A percentile compares a stretch with the other conserved stretches of the same genome.
These are phyloP conservation scores for Cladorrhinum samala DNA, from an alignment of 495 filamentous ascomycete genomes.

Conservation along the genomic window DNA sequence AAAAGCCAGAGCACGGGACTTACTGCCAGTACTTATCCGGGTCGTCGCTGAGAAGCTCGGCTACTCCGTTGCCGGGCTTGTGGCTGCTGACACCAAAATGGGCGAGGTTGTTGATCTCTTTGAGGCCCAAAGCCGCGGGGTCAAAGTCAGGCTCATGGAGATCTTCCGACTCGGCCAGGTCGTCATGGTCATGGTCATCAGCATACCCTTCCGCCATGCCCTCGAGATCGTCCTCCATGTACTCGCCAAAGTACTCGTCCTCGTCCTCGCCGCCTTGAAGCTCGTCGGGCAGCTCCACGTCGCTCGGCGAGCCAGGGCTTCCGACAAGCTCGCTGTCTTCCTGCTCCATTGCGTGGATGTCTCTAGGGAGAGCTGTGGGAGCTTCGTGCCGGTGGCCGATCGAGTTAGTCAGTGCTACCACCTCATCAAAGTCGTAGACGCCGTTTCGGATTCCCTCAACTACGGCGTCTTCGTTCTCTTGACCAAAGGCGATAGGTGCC, in stretches of 20 bases:
- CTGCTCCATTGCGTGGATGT: slow-evolving; percentile 13
- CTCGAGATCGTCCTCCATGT: slow-evolving; percentile 21
- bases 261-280: slow-evolving; percentile 15
- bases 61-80: slow-evolving; percentile 86
- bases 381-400: neutral
- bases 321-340: slow-evolving; percentile 7
- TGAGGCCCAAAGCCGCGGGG: slow-evolving; percentile 50
- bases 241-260: slow-evolving; percentile 22
- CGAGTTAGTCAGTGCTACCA: slow-evolving; percentile 21
- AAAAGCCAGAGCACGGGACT: slow-evolving; percentile 13
- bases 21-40: slow-evolving; percentile 84
- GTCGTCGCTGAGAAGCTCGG: slow-evolving; percentile 75
- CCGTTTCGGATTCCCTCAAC: slow-evolving; percentile 13
- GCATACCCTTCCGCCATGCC: slow-evolving; percentile 10
- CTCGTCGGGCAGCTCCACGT: slow-evolving; percentile 2
- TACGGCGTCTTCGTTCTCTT: slow-evolving; percentile 21
- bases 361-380: slow-evolving; percentile 7
- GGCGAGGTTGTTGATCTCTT: slow-evolving; percentile 91
- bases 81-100: slow-evolving; percentile 86
- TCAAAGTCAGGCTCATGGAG: slow-evolving; percentile 31
- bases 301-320: neutral
- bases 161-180: slow-evolving; percentile 23
- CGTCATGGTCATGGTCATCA: slow-evolving; percentile 17
- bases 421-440: slow-evolving; percentile 18
- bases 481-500: slow-evolving; percentile 17